phyloP scores from a whole-genome alignment of 805 yeast species.

The Candida morakotiae region DNA sequence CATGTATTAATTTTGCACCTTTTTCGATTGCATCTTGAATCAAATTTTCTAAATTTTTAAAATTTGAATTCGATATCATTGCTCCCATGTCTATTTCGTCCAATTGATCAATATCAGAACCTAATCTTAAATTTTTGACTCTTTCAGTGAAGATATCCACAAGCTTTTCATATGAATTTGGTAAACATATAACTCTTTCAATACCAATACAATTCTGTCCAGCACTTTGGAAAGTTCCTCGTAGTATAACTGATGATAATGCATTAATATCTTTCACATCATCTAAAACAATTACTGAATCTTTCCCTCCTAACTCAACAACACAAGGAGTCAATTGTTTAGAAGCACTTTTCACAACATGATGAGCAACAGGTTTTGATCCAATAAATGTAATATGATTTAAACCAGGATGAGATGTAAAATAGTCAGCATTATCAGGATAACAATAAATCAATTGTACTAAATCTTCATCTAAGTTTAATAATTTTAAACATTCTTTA shows the following conservation, averaged over 20 bases:
- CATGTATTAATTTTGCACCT: slow-evolving; percentile 79
- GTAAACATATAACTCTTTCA: slow-evolving; percentile 85
- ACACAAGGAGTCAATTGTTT: slow-evolving; percentile 90
- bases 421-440: slow-evolving; percentile 83
- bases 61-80: slow-evolving; percentile 75
- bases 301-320: slow-evolving; percentile 96
- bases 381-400: slow-evolving; percentile 94
- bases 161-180: slow-evolving; percentile 59
- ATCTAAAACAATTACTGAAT: slow-evolving; percentile 82
- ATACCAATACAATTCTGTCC: slow-evolving; percentile 99
- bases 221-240: slow-evolving; percentile 95
- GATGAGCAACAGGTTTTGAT: slow-evolving; percentile 90
- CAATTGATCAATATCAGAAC: slow-evolving; percentile 87
- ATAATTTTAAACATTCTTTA: slow-evolving; percentile 63
- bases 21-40: slow-evolving; percentile 68
- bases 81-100: slow-evolving; percentile 97
- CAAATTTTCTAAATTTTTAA: slow-evolving; percentile 60
- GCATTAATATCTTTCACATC: slow-evolving; percentile 62
- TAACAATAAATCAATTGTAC: slow-evolving; percentile 87
- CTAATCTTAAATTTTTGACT: slow-evolving; percentile 63
- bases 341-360: slow-evolving; percentile 79
- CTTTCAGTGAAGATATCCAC: slow-evolving; percentile 54
- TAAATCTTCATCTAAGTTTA: slow-evolving; percentile 74
- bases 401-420: slow-evolving; percentile 78
- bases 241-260: slow-evolving; percentile 65